Conservation (phyloP, 2,329 filamentous ascomycete species). For the Ceratocystis eucalypticola region DNA sequence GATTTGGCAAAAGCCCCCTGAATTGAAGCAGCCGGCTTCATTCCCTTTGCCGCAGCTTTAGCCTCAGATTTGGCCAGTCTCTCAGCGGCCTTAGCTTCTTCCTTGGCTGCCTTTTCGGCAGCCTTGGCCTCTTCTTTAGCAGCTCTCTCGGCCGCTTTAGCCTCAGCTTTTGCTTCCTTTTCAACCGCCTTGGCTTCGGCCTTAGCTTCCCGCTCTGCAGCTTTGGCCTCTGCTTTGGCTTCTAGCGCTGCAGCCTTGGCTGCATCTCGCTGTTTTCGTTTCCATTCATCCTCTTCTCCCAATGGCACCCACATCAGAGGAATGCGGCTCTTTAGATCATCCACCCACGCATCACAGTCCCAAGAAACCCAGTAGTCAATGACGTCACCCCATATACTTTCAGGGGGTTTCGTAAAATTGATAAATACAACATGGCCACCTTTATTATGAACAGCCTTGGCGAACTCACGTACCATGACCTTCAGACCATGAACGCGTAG, state of each 20-base stretch:
- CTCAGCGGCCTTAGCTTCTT: constrained; percentile 14
- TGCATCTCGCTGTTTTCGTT: constrained; percentile 29
- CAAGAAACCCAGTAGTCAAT: constrained; percentile 64
- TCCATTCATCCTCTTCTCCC: constrained; percentile 32
- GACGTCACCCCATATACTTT: constrained; percentile 58
- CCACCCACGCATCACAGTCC: constrained; percentile 63
- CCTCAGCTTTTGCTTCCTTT: constrained; percentile 14
- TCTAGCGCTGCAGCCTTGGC: constrained; percentile 15
- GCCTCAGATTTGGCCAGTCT: constrained; percentile 13
- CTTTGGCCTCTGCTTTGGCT: constrained; percentile 16
- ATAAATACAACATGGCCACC: constrained; percentile 59
- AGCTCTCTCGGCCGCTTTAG: constrained; percentile 13
- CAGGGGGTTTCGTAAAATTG: constrained; percentile 57
- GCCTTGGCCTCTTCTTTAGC: constrained; percentile 15
- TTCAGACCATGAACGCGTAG: constrained; percentile 59
- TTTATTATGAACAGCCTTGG: constrained; percentile 54
- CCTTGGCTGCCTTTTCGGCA: constrained; percentile 13
- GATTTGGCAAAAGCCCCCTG: neutral
- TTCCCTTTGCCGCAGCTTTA: neutral
- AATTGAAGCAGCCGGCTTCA: neutral
- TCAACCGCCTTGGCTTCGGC: constrained; percentile 10
- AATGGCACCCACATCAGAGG: constrained; percentile 46
- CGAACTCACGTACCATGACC: constrained; percentile 56
- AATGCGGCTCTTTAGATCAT: constrained; percentile 45
- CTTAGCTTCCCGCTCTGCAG: constrained; percentile 15